Percentiles rank a stretch among this genome's conserved stretches.
Evolutionary conservation across 768 basidiomycete genomes (phyloP).

Genomic region (Leucosporidium scottii): DNA sequence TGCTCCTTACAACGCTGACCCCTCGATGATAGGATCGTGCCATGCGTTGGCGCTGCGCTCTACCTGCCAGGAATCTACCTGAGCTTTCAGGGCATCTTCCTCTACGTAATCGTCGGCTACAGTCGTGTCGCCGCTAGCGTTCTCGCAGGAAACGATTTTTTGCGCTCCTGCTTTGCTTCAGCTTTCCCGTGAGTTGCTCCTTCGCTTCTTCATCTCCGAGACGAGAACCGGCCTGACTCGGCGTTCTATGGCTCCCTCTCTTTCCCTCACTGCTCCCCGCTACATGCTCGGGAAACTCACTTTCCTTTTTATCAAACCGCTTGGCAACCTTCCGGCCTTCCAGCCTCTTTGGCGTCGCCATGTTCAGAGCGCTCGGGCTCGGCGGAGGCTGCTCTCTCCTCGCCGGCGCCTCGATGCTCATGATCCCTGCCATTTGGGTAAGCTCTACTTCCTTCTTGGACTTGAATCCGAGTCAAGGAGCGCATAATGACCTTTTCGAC

Average conservation of each 20-base stretch:
- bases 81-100: conserved; percentile 13
- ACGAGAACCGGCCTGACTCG: no score
- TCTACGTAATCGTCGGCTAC: conserved; percentile 8
- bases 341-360: conserved; percentile 36
- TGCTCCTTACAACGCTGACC: not conserved
- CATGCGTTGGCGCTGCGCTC: conserved; percentile 16
- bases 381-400: conserved; percentile 41
- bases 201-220: no score
- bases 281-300: no score
- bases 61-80: conserved; percentile 27
- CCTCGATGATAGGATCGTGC: conserved; percentile 34
- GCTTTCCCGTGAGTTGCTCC: no score
- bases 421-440: conserved; percentile 38
- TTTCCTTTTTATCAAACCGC: no score
- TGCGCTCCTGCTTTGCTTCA: no score
- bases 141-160: conserved; percentile 38
- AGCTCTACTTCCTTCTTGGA: not conserved
- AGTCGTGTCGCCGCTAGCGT: not conserved
- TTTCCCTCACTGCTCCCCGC: no score
- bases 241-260: no score
- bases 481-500: no score
- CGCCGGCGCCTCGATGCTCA: conserved; percentile 39
- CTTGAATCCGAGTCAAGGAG: no score
- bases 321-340: no score
- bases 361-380: conserved; percentile 41